Base-by-base conservation (phyloP, 192 early-diverging fungal genomes). In the Podila clonocystis region DNA sequence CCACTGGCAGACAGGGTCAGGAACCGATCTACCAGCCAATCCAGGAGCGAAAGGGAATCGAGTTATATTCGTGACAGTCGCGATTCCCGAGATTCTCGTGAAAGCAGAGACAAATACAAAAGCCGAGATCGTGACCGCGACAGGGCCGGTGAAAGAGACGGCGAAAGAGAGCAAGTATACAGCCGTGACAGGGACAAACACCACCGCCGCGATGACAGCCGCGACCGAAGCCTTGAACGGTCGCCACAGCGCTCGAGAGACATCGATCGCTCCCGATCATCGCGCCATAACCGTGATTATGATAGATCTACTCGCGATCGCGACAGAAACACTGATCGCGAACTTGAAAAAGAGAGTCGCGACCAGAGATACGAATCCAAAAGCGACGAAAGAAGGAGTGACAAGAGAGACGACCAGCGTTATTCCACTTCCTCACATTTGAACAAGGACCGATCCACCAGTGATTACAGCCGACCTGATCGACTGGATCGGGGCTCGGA, bases 1-100 rank as follows among this genome's bases (percentile, higher is more conserved):
- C 75, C 75, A 0, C 38, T 70, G 57, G 75, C 75, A 30, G 75
- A 78, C 38, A 70, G 75, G 34, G 36, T 78, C 17, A 50, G 70
- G 24, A 49, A 73, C 29, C 72, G 77, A 65, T 80, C 77, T n/a
- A 48, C n/a, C 0, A 80, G 77, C 20, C 52, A 66, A 26, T 4
- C 70, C 26, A 68, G 77, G 29, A 69, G 71, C 22, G 70, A 63
- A 22, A 29, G 62, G 34, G 62, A 38, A 20, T 63, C 62, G 20
- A 63, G 31, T 11, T 11, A 34, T 36, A 20, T 12, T 36, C 62
- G 34, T 22, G 62, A 63, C 11, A 63, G 62, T 12, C 62, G 62
- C 24, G 30, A 30, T 60, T 7, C 13, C 9, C 62, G 62, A 17
- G 62, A 63, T 22, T 63, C 13, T 24, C 28, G 62, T 11, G 61